These are phyloP conservation scores for Xylaria scruposa DNA, from an alignment of 495 filamentous ascomycete species.

Conservation along the genomic window DNA sequence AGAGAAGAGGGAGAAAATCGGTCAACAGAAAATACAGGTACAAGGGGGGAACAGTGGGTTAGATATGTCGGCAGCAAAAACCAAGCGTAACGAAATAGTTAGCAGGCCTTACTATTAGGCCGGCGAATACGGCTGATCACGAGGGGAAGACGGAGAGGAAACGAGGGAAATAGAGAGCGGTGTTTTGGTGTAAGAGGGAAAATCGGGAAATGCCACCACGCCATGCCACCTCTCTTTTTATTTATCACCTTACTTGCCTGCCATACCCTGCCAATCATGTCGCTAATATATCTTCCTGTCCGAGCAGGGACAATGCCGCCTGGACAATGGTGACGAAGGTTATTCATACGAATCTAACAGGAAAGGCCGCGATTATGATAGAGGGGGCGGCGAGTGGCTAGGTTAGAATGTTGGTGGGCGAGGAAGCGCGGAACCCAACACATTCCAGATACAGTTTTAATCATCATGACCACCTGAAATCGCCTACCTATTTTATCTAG, in stretches of 20 bases:
- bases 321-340: slow-evolving; percentile 5
- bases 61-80: slow-evolving; percentile 32
- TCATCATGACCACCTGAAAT: slow-evolving; percentile 25
- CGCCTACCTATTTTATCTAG: slow-evolving; percentile 13
- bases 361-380: not conserved
- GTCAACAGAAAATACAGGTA: slow-evolving; percentile 38
- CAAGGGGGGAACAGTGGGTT: slow-evolving; percentile 46
- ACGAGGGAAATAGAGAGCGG: slow-evolving; percentile 25
- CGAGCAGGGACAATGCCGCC: not conserved
- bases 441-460: slow-evolving; percentile 23
- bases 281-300: slow-evolving; percentile 9
- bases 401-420: not conserved
- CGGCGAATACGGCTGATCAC: slow-evolving; percentile 28
- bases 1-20: slow-evolving; percentile 22
- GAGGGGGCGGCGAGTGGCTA: not conserved
- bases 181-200: slow-evolving; percentile 20
- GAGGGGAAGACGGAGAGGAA: slow-evolving; percentile 23
- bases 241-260: slow-evolving; percentile 15
- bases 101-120: slow-evolving; percentile 27
- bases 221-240: slow-evolving; percentile 22
- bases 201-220: slow-evolving; percentile 29
- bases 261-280: slow-evolving; percentile 17
- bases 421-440: slow-evolving; percentile 19
- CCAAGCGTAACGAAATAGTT: slow-evolving; percentile 24
- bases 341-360: slow-evolving; percentile 5